Base-by-base conservation (phyloP, 108 stramenopile genomes). In the Aurantiochytrium sp. region DNA sequence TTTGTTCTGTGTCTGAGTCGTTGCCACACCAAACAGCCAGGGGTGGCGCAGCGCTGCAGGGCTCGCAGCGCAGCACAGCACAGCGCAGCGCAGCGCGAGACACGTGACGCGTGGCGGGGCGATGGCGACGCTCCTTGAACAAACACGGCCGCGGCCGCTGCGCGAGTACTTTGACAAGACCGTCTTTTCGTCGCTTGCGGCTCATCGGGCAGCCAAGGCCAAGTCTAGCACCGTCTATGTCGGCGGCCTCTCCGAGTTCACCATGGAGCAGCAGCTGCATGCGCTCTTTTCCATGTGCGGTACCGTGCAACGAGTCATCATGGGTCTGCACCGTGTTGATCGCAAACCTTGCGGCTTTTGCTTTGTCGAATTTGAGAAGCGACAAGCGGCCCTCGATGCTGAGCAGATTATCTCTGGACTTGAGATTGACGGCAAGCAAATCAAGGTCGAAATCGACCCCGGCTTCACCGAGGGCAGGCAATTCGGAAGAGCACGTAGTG, bases 331-430 rank as follows among this genome's bases (percentile, higher is more conserved):
- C 4, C 76, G 76, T 23, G 76, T 83, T 6, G 76, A 83, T 16
- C 76, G 76, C 51, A 83, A 47, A 45, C 76, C 76, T 43, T 83
- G 76, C 76, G 76, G 76, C 19, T 83, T 83, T 23, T 83, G 76
- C 76, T 83, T 83, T 23, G 76, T 83, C n/a, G 76, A 83, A 28
- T 83, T 83, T 23, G 76, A 47, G 76, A 21, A 28, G 25, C 45
- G 76, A 35, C 45, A 53, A 6, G 76, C 76, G 23, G 76, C 76
- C 16, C 23, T 53, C 19, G 45, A 53, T 23, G 76, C 76, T 12
- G 51, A 53, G 51, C n/a, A 25, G 51, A 21, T 83, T 12, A n/a
- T 83, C 23, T n/a, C n/a, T 6, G 76, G 76, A 12, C 4, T 53
- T 12, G 76, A 47, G 76, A 6, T 83, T 23, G 49, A 83, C 25